Evolutionary conservation across 2,329 filamentous ascomycete genomes (phyloP), one percentile per base, ranked within the genome.

Genomic region (Xylariomycetidae sp.): DNA sequence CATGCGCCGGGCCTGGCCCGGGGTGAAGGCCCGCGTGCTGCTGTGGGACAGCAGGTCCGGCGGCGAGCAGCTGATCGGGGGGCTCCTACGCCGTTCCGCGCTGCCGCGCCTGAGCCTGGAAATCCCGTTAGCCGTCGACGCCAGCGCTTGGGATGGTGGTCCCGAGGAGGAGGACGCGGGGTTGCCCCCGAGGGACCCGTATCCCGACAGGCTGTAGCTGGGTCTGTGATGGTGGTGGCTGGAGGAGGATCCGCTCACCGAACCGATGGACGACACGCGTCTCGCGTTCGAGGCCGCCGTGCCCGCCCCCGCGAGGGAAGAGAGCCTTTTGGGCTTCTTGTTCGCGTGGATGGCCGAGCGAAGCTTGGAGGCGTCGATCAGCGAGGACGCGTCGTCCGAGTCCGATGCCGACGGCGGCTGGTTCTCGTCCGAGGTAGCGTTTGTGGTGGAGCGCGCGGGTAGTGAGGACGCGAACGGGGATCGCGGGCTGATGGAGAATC

Each of bases 1-100:
- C 73, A 79, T 77, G 28, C 74, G 64, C 33, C 74, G 58, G 15
- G 73, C 74, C 48, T 79, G 74, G 3, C 72, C 72, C 2, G 69
- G 59, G 9, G 72, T 77, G 41, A 78, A 62, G 4, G 58, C 53
- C 38, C 60, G 57, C 16, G 51, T 40, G 31, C 53, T 59, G 34
- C 46, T 13, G n/a, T 27, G 37, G 4, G 41, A 37, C 9, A 48
- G 47, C 20, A 14, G 12, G 15, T 70, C 64, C 3, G 63, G 58
- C 2, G 73, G 67, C 22, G 70, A 71, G 54, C 70, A 77, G 20
- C 62, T 53, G 46, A 77, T 65, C 11, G 74, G 73, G 10, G 73
- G 72, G 40, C 69, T 74, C 32, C 66, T 61, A 22, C 69, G 63
- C 30, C 70, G 61, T 53, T 76, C 72, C 3, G 63, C 52, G 39